A percentile compares a stretch with the other conserved stretches of the same genome.
These are phyloP conservation scores for Quercus tomentella DNA, from an alignment of 331 rosid species.

Conservation along the genomic window DNA sequence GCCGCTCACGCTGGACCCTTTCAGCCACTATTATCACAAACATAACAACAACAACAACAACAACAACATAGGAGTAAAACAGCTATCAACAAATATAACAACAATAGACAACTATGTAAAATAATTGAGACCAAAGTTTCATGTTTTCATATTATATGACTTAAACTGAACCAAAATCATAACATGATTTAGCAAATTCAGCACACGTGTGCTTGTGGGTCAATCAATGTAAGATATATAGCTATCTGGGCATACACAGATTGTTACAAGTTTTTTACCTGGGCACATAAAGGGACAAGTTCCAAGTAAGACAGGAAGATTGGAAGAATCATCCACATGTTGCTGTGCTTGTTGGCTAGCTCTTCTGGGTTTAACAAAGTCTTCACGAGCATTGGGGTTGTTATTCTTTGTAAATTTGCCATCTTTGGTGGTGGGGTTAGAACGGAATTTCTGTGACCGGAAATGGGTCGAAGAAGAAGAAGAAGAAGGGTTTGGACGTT, in stretches of 20 bases:
- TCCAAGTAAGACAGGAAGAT: conserved; percentile 41
- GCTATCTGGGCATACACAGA: too few relatives aligned
- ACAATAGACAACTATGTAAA: too few relatives aligned
- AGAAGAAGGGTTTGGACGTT: conserved; percentile 17
- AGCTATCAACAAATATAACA: neutral
- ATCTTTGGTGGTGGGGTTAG: conserved; percentile 8
- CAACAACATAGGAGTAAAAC: neutral
- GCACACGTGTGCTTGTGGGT: too few relatives aligned
- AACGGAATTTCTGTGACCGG: conserved; percentile 12
- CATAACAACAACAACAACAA: neutral
- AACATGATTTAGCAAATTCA: too few relatives aligned
- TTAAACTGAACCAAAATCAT: too few relatives aligned
- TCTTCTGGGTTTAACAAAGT: conserved; percentile 1
- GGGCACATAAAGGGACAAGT: conserved; percentile 85
- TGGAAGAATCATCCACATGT: conserved; percentile 13
- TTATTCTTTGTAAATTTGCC: conserved; percentile 13
- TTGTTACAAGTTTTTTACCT: conserved; percentile 30
- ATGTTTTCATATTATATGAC: too few relatives aligned
- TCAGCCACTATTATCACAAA: conserved; percentile 51
- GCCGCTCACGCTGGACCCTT: conserved; percentile 73
- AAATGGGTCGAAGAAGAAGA: conserved; percentile 19
- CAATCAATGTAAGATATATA: too few relatives aligned
- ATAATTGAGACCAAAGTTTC: too few relatives aligned
- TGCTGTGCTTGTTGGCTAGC: conserved; percentile 6
- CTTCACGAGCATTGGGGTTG: neutral